Base-by-base conservation (phyloP, 176 grass and related monocot genomes). In the Eleusine indica region DNA sequence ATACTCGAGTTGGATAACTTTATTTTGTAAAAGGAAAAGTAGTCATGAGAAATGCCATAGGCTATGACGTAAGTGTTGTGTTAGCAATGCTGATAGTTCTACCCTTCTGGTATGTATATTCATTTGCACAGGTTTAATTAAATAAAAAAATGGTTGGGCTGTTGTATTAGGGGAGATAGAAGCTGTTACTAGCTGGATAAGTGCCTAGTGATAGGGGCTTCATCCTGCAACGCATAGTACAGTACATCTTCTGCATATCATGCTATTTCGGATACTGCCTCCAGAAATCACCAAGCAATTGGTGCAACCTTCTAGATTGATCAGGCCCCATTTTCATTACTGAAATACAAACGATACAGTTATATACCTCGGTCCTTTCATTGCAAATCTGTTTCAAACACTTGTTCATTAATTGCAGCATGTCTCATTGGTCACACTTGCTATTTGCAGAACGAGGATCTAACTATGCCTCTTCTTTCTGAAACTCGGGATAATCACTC, bases 401-500 rank as follows among this genome's bases (percentile, higher is more conserved):
- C 1, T 63, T 77, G 61, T 82, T 28, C 29, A 39, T 47, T 37
- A 37, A 75, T 47, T 76, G 63, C 28, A 70, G 30, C 25, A 21
- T 71, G 68, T 71, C 37, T 64, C n/a, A 83, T 53, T 57, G 39
- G 84, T 65, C 44, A 61, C 39, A 12, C 67, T 69, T 44, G 81
- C 84, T 54, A 15, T 80, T 85, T 92, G 66, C 83, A 97, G 94
- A 62, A 73, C 40, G 84, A 92, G 86, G 86, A 94, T 80, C 76
- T 97, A 78, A 88, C 84, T 49, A 97, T 86, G 66, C 94, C 90
- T 85, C 88, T 97, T 42, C 80, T 97, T 73, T 82, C 66, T 73
- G 89, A 88, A 70, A 88, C 80, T 87, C 47, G 57, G 48, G 87
- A 84, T 64, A 70, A 38, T 70, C 48, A 53, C 12, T 73, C 80